phyloP scores from a whole-genome alignment of 1,139 yeast species.

The Arxiozyma slooffiae region DNA sequence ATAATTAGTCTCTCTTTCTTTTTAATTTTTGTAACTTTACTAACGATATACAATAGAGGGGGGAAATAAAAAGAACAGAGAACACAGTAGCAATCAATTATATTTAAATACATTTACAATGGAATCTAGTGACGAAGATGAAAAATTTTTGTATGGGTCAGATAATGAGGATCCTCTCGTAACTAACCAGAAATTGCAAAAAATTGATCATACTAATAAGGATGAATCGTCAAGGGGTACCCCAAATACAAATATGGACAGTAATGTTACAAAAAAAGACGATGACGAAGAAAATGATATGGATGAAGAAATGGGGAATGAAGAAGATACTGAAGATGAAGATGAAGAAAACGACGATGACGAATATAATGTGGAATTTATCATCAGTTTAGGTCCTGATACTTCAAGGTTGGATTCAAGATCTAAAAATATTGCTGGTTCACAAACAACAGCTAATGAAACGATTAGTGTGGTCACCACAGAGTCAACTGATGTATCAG shows the following conservation, averaged over 20 bases:
- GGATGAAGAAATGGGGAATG: slow-evolving; percentile 25
- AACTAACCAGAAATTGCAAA: slow-evolving; percentile 1
- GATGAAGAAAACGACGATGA: slow-evolving; percentile 1
- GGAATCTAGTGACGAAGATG: slow-evolving; percentile 53
- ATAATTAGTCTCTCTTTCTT: too few species aligned
- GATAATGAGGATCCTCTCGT: slow-evolving; percentile 38
- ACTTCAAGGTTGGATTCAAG: slow-evolving; percentile 29
- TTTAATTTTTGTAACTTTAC: too few species aligned
- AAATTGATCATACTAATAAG: slow-evolving; percentile 4
- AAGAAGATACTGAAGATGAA: slow-evolving; percentile 38
- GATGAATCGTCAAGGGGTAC: slow-evolving; percentile 5
- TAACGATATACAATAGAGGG: too few species aligned
- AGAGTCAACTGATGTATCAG: slow-evolving; percentile 7
- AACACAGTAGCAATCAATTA: background rate
- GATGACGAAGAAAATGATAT: slow-evolving; percentile 11
- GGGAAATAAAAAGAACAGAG: too few species aligned
- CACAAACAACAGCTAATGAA: slow-evolving; percentile 11
- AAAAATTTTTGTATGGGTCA: slow-evolving; percentile 74
- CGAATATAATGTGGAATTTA: slow-evolving; percentile 50
- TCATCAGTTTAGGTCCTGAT: slow-evolving; percentile 42
- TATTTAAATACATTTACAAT: slow-evolving; percentile 6
- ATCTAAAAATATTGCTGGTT: slow-evolving; percentile 16
- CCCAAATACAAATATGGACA: background rate
- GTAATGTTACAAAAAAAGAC: background rate
- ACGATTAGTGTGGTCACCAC: slow-evolving; percentile 8